A percentile compares a stretch with the other conserved stretches of the same genome.
These are phyloP conservation scores for Colletotrichum brevisporum DNA, from an alignment of 2,329 filamentous ascomycete species.

Conservation along the genomic window DNA sequence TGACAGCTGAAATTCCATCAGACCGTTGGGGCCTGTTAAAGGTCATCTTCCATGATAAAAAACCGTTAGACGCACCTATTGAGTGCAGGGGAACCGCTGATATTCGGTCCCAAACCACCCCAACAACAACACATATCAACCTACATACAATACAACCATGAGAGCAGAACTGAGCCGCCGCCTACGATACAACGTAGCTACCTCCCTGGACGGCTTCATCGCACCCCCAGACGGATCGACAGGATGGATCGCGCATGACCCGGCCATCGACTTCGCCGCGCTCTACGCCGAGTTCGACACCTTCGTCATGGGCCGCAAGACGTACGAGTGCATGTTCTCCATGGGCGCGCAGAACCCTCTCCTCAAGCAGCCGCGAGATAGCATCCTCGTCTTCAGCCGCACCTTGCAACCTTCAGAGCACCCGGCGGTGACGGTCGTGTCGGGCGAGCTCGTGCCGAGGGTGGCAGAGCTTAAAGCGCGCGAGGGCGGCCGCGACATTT, in stretches of 20 bases:
- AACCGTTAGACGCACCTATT: too few relatives aligned
- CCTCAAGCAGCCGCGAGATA: slow-evolving; percentile 36
- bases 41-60: not conserved
- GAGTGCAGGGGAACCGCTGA: slow-evolving; percentile 21
- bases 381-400: slow-evolving; percentile 49
- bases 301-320: slow-evolving; percentile 54
- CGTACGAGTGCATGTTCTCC: slow-evolving; percentile 48
- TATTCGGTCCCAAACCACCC: too few relatives aligned
- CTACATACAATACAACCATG: not conserved
- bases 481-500: slow-evolving; percentile 47
- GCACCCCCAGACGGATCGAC: slow-evolving; percentile 48
- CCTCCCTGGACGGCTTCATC: slow-evolving; percentile 53
- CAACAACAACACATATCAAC: not conserved
- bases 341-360: slow-evolving; percentile 44
- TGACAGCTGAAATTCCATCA: slow-evolving; percentile 5
- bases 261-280: slow-evolving; percentile 49
- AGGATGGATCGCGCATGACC: slow-evolving; percentile 50
- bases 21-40: not conserved
- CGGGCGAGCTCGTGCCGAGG: slow-evolving; percentile 38
- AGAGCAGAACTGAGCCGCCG: slow-evolving; percentile 17
- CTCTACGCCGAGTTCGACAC: slow-evolving; percentile 50
- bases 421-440: slow-evolving; percentile 46
- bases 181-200: slow-evolving; percentile 52
- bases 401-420: slow-evolving; percentile 41
- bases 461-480: slow-evolving; percentile 44